Conservation (phyloP, 164 flowering plant genomes). For the Chimonanthus praecox region DNA sequence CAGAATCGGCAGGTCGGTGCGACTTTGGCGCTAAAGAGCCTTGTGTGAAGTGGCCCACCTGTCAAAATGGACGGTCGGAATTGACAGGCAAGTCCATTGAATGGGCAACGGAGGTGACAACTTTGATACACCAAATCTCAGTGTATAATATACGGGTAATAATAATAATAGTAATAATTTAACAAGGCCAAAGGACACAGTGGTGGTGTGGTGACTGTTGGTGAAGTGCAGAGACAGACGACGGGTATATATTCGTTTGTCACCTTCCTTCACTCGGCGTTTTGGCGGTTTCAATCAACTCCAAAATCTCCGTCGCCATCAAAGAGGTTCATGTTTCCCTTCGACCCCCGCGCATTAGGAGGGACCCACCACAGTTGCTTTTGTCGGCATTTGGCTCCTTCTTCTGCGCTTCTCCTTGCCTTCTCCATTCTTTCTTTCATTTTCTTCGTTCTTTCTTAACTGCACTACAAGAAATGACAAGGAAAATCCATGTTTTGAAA, state of each 20-base stretch:
- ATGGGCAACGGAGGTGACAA: no score
- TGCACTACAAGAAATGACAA: neutral
- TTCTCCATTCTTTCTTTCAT: neutral
- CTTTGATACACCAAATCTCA: neutral
- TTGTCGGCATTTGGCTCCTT: constrained; percentile 2
- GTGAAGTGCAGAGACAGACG: no score
- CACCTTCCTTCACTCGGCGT: neutral
- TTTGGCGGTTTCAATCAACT: constrained; percentile 4
- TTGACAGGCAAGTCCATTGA: neutral
- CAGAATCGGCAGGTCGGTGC: neutral
- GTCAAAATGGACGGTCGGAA: neutral
- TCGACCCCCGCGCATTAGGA: constrained; percentile 1
- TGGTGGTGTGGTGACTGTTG: no score
- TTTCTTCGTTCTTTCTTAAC: neutral
- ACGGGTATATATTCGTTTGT: neutral
- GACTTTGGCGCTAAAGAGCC: neutral
- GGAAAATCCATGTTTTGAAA: no score
- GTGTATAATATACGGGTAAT: no score
- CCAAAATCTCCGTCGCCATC: neutral
- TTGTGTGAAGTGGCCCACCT: no score
- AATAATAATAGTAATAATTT: no score
- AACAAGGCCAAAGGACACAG: no score
- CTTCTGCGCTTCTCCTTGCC: neutral
- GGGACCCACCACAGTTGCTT: neutral
- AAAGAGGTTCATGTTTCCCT: neutral